Conservation (phyloP, 257 asterid genomes). For the Petunia secreta region DNA sequence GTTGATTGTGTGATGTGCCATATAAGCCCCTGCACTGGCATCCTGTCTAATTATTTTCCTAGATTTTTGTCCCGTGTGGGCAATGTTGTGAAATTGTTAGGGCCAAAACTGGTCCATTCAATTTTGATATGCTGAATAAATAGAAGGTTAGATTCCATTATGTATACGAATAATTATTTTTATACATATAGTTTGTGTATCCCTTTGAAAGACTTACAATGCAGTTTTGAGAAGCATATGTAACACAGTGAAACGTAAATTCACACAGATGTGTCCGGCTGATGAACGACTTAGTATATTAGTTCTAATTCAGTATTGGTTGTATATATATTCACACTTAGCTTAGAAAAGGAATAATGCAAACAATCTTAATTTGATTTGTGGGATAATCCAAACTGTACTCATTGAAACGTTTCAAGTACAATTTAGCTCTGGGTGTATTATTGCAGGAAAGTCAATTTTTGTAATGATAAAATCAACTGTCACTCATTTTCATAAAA, state of each 20-base stretch:
- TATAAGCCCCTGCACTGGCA: conserved; percentile 13
- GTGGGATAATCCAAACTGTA: too few relatives aligned
- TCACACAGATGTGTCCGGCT: neutral
- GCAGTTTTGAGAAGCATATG: neutral
- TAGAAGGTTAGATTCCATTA: neutral
- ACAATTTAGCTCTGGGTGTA: too few relatives aligned
- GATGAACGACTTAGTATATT: too few relatives aligned
- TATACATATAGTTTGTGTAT: conserved; percentile 9
- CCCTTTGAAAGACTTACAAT: neutral
- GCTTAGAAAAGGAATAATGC: too few relatives aligned
- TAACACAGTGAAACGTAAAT: neutral
- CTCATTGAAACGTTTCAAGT: too few relatives aligned
- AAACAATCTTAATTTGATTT: too few relatives aligned
- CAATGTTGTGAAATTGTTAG: neutral
- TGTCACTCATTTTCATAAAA: too few relatives aligned
- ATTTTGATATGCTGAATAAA: conserved; percentile 26
- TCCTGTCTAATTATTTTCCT: neutral
- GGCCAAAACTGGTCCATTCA: conserved; percentile 25
- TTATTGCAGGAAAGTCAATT: too few relatives aligned
- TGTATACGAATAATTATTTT: conserved; percentile 22
- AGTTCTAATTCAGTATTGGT: too few relatives aligned
- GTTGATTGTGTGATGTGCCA: conserved; percentile 42
- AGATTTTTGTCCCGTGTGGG: neutral
- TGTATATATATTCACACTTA: too few relatives aligned
- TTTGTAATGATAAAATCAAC: too few relatives aligned